Evolutionary conservation across 768 basidiomycete genomes (phyloP), one percentile per base, ranked within the genome.

Genomic region (Russula emetica): DNA sequence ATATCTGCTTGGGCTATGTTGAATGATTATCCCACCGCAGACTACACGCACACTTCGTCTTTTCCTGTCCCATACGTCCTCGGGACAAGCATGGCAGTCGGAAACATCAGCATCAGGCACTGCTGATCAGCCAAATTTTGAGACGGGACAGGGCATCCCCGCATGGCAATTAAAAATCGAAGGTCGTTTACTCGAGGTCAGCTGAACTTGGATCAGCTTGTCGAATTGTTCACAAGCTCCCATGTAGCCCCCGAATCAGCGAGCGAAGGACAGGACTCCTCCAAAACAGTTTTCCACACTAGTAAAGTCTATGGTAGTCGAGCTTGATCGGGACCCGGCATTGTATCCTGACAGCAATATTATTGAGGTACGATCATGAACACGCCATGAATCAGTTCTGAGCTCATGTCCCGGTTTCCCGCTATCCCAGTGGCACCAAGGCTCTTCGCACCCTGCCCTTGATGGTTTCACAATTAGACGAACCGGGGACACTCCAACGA

Each of bases 131-230:
- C 76, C 71, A 74, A 85, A 85, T 70, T 82, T 91, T 60, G 90
- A 94, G 66, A 92, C 90, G 0, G 94, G 93, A 11, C 87, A 92
- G 69, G 90, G 90, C 1, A 88, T 95, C 50, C 91, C 94, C 5
- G 90, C 92, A 0, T 98, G 93, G 93, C 80, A 84, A 42, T 78
- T 98, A 62, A 89, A 84, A 72, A 81, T 97, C 45, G 95, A 98
- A 69, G 94, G 94, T 1, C 81, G 94, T 54, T 72, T 98, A 59
- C 77, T 98, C 7, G 90, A 91, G 82, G 90, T 87, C 63, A 58
- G 83, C 20, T 38, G 18, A 24, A n/a, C 45, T 32, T 30, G 14
- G 54, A 11, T 8, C 32, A 13, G 16, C 28, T 24, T 4, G 40
- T 47, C 49, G 5, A 67, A 30, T 30, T 40, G n/a, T 47, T 67